Evolutionary conservation across 495 filamentous ascomycete species (phyloP), one percentile per base, ranked within the genome.

Genomic region (Podospora pseudopauciseta): DNA sequence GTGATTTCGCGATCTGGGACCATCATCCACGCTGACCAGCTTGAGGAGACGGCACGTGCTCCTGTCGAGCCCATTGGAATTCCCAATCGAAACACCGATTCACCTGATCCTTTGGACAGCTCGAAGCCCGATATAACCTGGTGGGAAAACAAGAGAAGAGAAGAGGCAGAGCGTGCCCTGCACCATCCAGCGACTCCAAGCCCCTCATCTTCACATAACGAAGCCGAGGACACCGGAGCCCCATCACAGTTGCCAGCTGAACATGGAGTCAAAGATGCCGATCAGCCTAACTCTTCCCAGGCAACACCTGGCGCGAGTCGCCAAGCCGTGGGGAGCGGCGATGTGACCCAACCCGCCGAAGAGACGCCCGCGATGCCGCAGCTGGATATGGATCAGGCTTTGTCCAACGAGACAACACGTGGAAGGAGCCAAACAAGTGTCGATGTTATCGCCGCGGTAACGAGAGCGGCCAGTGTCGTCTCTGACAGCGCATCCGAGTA

Each of bases 91-190:
- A 20, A 61, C 11, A 26, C 30, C 6, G 59, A 26, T 28, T 13
- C 61, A 18, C 19, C 15, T 7, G 61, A 44, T 19, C 6, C 19
- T 13, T 18, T 39, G 3, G 20, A 63, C 15, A 18, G 15, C 11
- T 1, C 27, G 7, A 63, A 63, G 28, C 60, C 15, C 18, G 60
- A 63, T 63, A 6, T 63, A 7, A 63, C 60, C 4, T 34, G 60
- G 60, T 63, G 60, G 60, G 60, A 63, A 16, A 28, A 63, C 15
- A 63, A 63, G 60, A 63, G 60, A 20, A 34, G 28, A 39, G 60
- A 18, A 6, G 60, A 63, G 60, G 60, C 60, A 18, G 27, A 30
- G 19, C 30, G 30, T 7, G 30, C 30, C 30, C 30, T 32, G 7
- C 30, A 32, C 7, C 30, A 32, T 32, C 30, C 30, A 32, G 30